A percentile compares a stretch with the other conserved stretches of the same genome.
phyloP scores from a whole-genome alignment of 163 green algal species.

The Volvox carteri region DNA sequence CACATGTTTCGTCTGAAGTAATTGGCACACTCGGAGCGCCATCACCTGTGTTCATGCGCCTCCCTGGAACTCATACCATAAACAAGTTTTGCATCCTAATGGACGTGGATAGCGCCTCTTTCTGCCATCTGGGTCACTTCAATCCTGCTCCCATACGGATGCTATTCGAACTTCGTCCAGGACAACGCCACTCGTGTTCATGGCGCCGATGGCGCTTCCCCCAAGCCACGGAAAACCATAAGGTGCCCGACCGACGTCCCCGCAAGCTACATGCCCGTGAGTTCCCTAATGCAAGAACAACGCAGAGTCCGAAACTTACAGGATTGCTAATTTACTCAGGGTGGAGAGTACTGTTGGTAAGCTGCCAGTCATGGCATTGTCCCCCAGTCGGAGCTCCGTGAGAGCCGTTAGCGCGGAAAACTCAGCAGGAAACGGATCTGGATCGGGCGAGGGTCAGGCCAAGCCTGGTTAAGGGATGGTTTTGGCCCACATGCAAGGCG shows the following conservation, averaged over 20 bases:
- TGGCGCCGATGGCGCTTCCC: background rate
- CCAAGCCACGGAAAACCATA: background rate
- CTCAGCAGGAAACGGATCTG: background rate
- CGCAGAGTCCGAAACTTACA: conserved; percentile 8
- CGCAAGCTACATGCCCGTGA: background rate
- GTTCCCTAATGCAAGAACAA: background rate
- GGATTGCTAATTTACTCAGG: background rate
- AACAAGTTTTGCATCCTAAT: no score
- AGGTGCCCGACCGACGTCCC: background rate
- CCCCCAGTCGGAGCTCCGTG: conserved; percentile 14
- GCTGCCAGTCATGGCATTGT: background rate
- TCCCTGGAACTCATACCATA: no score
- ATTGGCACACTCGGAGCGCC: no score
- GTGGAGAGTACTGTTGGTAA: background rate
- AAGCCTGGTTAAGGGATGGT: no score
- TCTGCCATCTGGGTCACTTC: no score
- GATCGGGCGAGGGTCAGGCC: no score
- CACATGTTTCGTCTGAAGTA: no score
- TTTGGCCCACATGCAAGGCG: background rate
- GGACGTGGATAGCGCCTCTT: no score
- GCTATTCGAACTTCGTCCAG: background rate
- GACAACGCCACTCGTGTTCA: background rate
- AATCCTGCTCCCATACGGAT: background rate
- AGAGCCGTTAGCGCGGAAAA: background rate
- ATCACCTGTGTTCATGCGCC: no score